Base-by-base conservation (phyloP, 31 red algal genomes). In the Asparagopsis taxiformis region DNA sequence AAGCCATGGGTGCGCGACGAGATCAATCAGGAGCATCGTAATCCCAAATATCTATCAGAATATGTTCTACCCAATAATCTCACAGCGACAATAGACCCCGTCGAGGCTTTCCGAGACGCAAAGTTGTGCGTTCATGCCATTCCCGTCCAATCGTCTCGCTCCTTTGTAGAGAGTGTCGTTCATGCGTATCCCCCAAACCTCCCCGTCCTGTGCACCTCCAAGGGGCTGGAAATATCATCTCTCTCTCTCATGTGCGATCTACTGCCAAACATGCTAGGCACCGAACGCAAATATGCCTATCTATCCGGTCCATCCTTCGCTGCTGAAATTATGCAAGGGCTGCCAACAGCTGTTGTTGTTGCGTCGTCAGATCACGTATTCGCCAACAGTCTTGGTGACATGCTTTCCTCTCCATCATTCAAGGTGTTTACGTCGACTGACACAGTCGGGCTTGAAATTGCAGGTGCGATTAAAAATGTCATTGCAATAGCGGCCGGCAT, bases 271-370 rank as follows among this genome's bases (percentile, higher is more conserved):
- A 76, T 92, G 39, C 43, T 93, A 46, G 74, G 72, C 20, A 68
- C 41, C 4, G 25, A 74, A 0, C 46, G 74, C 29, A 82, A 83
- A 46, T 84, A 77, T 29, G 84, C 89, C 0, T 98, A 87, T 65
- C 63, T 98, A n/a, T 98, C 95, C 17, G 96, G 96, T 21, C 96
- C 96, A 3, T 89, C 86, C 0, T 92, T 92, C 69, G 96, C 96
- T 7, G 65, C 65, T 9, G 96, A 99, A 60, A 89, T 99, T 31
- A 88, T 95, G 56, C 9, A 6, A 7, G 19, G 19, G 5, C 55
- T 58, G 9, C 9, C 55, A 5, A 58, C 55, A 6, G 6, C 9
- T n/a, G 19, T n/a, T 8, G 55, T 58, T 11, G 55, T 58, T 5
- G 55, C 9, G 8, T 11, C 9, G 6, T 11, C 19, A 8, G 55